Percentiles rank a stretch among this genome's conserved stretches.
phyloP scores from a whole-genome alignment of 73 alveolate species.

The Symbiodinium pilosum region DNA sequence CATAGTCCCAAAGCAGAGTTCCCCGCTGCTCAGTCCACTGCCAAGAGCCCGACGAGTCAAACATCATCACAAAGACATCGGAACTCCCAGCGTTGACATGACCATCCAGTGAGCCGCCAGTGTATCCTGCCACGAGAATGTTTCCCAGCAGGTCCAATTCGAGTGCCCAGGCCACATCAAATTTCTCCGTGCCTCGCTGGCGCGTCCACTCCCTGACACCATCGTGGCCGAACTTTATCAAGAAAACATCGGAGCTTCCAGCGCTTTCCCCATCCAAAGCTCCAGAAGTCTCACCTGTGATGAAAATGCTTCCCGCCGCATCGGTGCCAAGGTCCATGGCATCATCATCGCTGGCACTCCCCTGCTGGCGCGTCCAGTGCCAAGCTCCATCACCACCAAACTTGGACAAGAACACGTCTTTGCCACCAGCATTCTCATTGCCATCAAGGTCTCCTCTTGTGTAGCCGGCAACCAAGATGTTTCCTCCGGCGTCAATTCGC shows the following conservation, averaged over 20 bases:
- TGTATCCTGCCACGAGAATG: conserved; percentile 17
- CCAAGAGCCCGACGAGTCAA: not conserved
- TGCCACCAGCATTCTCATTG: not conserved
- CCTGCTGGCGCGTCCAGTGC: conserved; percentile 31
- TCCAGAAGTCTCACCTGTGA: not conserved
- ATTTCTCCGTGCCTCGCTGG: not conserved
- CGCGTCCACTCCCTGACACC: conserved; percentile 25
- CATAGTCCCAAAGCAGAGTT: not conserved
- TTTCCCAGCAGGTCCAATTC: not conserved
- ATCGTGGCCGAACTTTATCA: not conserved
- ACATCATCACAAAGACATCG: conserved; percentile 31
- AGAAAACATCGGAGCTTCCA: conserved; percentile 29
- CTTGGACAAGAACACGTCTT: not conserved
- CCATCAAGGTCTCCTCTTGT: conserved; percentile 9
- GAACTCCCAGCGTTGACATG: not conserved
- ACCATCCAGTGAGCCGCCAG: conserved; percentile 27
- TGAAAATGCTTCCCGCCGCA: not conserved
- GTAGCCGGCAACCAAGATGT: not conserved
- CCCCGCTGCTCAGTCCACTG: conserved; percentile 52
- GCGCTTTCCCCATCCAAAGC: not conserved
- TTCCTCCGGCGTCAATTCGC: not conserved
- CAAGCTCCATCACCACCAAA: not conserved
- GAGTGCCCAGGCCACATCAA: conserved; percentile 35
- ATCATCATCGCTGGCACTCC: not conserved
- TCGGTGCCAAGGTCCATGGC: not conserved